A percentile compares a stretch with the other conserved stretches of the same genome.
Evolutionary conservation across 805 yeast species (phyloP).

Genomic region (Monosporozyma solicola): DNA sequence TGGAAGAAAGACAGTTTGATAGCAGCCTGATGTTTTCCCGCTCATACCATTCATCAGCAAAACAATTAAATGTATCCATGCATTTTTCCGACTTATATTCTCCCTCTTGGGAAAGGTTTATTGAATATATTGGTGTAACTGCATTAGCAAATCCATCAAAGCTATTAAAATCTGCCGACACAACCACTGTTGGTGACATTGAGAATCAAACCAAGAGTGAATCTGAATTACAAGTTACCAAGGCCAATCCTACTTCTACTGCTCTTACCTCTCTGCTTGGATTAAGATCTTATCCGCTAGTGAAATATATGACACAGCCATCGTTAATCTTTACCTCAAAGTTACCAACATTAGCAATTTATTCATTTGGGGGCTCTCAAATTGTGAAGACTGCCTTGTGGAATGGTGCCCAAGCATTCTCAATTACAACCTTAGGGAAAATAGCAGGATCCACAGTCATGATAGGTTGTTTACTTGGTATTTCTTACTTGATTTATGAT

Average conservation of each 20-base stretch:
- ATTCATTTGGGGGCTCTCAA: slow-evolving; percentile 34
- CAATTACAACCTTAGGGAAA: slow-evolving; percentile 32
- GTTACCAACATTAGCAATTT: slow-evolving; percentile 28
- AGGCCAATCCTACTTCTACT: neutral
- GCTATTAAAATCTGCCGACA: neutral
- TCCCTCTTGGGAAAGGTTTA: slow-evolving; percentile 55
- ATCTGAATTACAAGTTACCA: neutral
- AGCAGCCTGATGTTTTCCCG: slow-evolving; percentile 78
- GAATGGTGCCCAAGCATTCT: slow-evolving; percentile 32
- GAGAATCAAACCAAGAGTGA: neutral
- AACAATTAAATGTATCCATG: slow-evolving; percentile 50
- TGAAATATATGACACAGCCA: slow-evolving; percentile 26
- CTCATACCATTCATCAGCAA: slow-evolving; percentile 50
- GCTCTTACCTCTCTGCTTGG: slow-evolving; percentile 12
- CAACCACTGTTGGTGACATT: neutral
- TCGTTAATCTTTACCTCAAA: slow-evolving; percentile 29
- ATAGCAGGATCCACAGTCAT: slow-evolving; percentile 47
- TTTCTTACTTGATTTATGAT: slow-evolving; percentile 62
- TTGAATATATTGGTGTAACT: slow-evolving; percentile 30
- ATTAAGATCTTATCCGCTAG: slow-evolving; percentile 15
- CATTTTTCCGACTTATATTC: slow-evolving; percentile 72
- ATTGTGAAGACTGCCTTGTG: slow-evolving; percentile 30
- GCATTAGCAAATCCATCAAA: slow-evolving; percentile 22
- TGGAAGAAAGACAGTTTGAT: slow-evolving; percentile 53
- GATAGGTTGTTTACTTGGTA: slow-evolving; percentile 43